Evolutionary conservation across 345 rosid genomes (phyloP), one percentile per base, ranked within the genome.

Genomic region (Aquilaria yunnanensis): DNA sequence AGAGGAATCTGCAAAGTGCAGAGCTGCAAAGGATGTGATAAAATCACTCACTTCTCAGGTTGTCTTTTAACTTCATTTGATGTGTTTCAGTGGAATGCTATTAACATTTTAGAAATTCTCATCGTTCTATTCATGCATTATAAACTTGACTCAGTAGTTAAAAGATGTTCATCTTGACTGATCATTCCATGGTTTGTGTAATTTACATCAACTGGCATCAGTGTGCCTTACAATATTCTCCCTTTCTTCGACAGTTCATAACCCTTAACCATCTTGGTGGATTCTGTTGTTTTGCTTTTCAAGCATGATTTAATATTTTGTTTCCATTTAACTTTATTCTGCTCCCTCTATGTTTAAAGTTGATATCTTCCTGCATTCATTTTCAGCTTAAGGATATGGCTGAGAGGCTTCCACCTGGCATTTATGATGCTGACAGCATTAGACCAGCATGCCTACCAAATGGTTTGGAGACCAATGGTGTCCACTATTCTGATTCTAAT

Each of bases 41-140:
- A 94, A 85, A 74, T 94, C 96, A 12, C 85, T 94, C 47, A 94
- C 97, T 59, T 82, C 89, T 47, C 97, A 90, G 96, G 99, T 88
- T 61, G 58, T 48, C 59, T 74, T 37, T 63, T 46, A 53, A 12
- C 57, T 66, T 75, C 54, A 32, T 66, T 51, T 37, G 7, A 37
- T 37, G 43, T 7, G 43, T 37, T 37, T 37, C 7, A 7, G 43
- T 37, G 4, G 43, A 1, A 37, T 37, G 43, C 43, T 37, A 37
- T 37, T 7, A 37, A 37, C 43, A 37, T 37, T 37, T 37, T 16
- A 51, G 54, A 9, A 4, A 16, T 5, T 51, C 23, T 51, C 10
- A 51, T 51, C 14, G 0, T 51, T 54, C 4, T 7, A 3, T 37
- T 37, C 43, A 37, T 37, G 43, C 43, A 37, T 37, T 23, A 37